phyloP scores from a whole-genome alignment of 2,329 filamentous ascomycete genomes.

The Alternaria sp. region DNA sequence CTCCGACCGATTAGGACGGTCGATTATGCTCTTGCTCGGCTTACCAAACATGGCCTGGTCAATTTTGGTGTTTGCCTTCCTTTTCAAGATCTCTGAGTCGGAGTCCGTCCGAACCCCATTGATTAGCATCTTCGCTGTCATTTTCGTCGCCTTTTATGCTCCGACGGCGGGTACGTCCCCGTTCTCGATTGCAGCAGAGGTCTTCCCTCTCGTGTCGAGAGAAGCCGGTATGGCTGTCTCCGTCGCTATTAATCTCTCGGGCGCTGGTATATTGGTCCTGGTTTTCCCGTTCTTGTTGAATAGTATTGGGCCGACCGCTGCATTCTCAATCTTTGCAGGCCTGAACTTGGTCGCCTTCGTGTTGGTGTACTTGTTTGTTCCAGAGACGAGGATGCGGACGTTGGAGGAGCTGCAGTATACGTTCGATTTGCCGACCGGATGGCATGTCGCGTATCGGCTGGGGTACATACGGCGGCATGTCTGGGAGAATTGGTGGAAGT shows the following conservation, averaged over 20 bases:
- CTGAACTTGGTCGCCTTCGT: conserved; percentile 39
- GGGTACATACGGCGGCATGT: conserved; percentile 25
- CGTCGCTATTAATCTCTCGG: conserved; percentile 50
- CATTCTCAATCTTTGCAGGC: conserved; percentile 49
- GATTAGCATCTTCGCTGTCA: conserved; percentile 25
- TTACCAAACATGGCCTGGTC: conserved; percentile 37
- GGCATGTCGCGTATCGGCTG: conserved; percentile 28
- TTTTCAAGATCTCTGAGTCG: conserved; percentile 23
- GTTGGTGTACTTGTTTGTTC: conserved; percentile 39
- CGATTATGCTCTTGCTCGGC: conserved; percentile 28
- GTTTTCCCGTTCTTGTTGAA: conserved; percentile 49
- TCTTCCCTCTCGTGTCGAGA: conserved; percentile 33
- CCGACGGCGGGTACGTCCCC: conserved; percentile 33
- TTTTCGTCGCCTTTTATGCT: conserved; percentile 31
- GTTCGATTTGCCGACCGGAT: conserved; percentile 31
- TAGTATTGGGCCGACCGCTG: conserved; percentile 40
- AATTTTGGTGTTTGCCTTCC: conserved; percentile 30
- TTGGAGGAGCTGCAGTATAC: conserved; percentile 37
- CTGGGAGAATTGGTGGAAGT: conserved; percentile 27
- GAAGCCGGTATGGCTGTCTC: conserved; percentile 43
- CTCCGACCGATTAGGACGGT: conserved; percentile 28
- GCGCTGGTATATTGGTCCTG: conserved; percentile 48
- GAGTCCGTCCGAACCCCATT: conserved; percentile 18
- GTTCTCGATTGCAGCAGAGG: conserved; percentile 34
- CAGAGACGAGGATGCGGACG: conserved; percentile 35